Conservation (phyloP, 2,329 filamentous ascomycete genomes). For the Monilinia vaccinii-corymbosi region DNA sequence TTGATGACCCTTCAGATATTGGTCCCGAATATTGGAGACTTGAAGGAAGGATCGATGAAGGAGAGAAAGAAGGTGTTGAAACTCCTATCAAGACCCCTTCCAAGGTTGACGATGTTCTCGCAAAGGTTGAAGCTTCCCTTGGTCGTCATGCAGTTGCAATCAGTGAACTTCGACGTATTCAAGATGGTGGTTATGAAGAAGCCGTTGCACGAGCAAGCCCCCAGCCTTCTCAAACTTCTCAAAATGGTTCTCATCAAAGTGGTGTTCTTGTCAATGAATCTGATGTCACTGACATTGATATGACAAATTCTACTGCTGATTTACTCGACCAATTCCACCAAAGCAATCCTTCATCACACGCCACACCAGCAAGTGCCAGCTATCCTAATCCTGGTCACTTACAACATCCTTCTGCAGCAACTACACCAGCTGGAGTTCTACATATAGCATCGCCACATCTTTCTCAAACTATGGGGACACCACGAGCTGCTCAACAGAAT, state of each 20-base stretch:
- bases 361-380: slow-evolving; percentile 46
- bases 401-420: slow-evolving; percentile 49
- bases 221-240: slow-evolving; percentile 43
- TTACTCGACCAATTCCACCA: slow-evolving; percentile 62
- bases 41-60: slow-evolving; percentile 47
- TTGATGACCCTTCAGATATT: slow-evolving; percentile 44
- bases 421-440: slow-evolving; percentile 39
- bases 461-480: slow-evolving; percentile 23
- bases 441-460: slow-evolving; percentile 37
- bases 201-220: slow-evolving; percentile 25
- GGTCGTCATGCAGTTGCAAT: slow-evolving; percentile 57
- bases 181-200: slow-evolving; percentile 69
- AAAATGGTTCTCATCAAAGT: slow-evolving; percentile 45
- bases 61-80: slow-evolving; percentile 33
- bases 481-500: slow-evolving; percentile 17
- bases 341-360: slow-evolving; percentile 44
- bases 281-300: slow-evolving; percentile 43
- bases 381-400: slow-evolving; percentile 51
- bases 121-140: slow-evolving; percentile 63
- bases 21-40: slow-evolving; percentile 55
- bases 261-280: slow-evolving; percentile 48
- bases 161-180: slow-evolving; percentile 58
- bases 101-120: slow-evolving; percentile 63
- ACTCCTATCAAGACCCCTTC: slow-evolving; percentile 28
- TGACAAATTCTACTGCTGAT: slow-evolving; percentile 53